phyloP scores from a whole-genome alignment of 2,329 filamentous ascomycete species.

The Clarireedia sp. region DNA sequence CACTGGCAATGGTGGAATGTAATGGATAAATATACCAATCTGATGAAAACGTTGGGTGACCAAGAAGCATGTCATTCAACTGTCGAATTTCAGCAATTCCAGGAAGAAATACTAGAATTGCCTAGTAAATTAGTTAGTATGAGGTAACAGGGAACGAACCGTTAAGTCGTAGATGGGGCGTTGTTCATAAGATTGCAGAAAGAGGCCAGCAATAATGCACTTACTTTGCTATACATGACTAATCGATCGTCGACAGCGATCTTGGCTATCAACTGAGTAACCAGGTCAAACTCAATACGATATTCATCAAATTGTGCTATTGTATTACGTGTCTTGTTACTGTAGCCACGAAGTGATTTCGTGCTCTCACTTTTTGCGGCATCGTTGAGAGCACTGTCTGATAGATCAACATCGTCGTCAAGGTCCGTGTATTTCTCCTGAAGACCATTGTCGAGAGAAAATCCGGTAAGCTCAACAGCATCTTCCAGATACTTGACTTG shows the following conservation, averaged over 20 bases:
- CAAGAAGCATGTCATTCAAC: conserved; percentile 75
- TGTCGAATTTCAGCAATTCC: conserved; percentile 89
- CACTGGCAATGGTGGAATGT: conserved; percentile 90
- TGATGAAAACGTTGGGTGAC: conserved; percentile 65
- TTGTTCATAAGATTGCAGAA: too few species aligned
- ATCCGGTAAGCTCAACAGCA: conserved; percentile 79
- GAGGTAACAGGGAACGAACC: too few species aligned
- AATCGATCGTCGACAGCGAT: conserved; percentile 64
- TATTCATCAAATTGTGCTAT: conserved; percentile 81
- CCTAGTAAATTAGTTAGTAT: conserved; percentile 34
- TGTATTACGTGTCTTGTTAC: conserved; percentile 63
- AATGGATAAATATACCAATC: conserved; percentile 83
- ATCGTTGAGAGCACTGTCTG: conserved; percentile 42
- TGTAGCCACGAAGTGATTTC: conserved; percentile 65
- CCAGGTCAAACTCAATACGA: conserved; percentile 79
- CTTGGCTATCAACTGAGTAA: conserved; percentile 69
- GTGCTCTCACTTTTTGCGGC: conserved; percentile 44
- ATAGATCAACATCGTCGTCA: conserved; percentile 48
- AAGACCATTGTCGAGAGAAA: conserved; percentile 45
- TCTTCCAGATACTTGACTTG: conserved; percentile 85
- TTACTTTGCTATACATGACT: conserved; percentile 56
- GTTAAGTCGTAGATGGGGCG: too few species aligned
- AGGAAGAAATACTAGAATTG: conserved; percentile 88
- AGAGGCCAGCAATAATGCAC: neutral
- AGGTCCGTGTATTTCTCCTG: conserved; percentile 48